Percentiles rank a stretch among this genome's conserved stretches.
These are phyloP conservation scores for Dothistroma septosporum DNA, from an alignment of 2,329 filamentous ascomycete genomes.

Conservation along the genomic window DNA sequence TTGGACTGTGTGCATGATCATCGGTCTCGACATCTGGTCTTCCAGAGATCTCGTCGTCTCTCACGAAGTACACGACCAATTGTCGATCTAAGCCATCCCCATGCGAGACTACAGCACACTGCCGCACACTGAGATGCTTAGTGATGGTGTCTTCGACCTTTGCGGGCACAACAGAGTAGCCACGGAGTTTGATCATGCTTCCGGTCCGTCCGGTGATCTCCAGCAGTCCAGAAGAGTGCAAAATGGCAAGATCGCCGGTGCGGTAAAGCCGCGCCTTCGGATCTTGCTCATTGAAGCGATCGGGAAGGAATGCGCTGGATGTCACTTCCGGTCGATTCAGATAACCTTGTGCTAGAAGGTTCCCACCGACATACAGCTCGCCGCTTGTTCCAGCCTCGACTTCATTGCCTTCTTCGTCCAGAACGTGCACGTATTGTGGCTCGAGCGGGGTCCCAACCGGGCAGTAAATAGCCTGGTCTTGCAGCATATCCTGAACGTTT, in stretches of 20 bases:
- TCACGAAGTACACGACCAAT: conserved; percentile 71
- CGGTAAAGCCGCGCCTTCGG: conserved; percentile 67
- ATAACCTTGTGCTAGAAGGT: conserved; percentile 69
- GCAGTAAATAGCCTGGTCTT: conserved; percentile 62
- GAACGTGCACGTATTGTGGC: conserved; percentile 65
- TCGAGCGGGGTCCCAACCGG: conserved; percentile 69
- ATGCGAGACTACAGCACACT: conserved; percentile 68
- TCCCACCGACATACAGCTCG: conserved; percentile 73
- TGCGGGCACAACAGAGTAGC: conserved; percentile 72
- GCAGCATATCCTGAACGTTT: conserved; percentile 62
- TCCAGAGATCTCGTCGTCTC: conserved; percentile 56
- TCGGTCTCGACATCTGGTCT: conserved; percentile 64
- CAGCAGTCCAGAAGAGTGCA: conserved; percentile 63
- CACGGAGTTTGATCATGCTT: conserved; percentile 75
- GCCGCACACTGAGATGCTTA: conserved; percentile 64
- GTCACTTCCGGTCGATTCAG: conserved; percentile 76
- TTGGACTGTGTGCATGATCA: conserved; percentile 66
- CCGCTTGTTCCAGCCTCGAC: conserved; percentile 61
- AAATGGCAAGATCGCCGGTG: conserved; percentile 66
- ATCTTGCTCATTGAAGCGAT: conserved; percentile 56
- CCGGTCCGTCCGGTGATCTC: conserved; percentile 74
- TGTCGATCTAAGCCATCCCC: conserved; percentile 73
- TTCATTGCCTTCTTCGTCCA: conserved; percentile 63
- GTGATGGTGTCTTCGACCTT: conserved; percentile 72
- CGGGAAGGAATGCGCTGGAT: conserved; percentile 63